Base-by-base conservation (phyloP, 1,139 yeast genomes). In the Sugiyamaella neomexicana region DNA sequence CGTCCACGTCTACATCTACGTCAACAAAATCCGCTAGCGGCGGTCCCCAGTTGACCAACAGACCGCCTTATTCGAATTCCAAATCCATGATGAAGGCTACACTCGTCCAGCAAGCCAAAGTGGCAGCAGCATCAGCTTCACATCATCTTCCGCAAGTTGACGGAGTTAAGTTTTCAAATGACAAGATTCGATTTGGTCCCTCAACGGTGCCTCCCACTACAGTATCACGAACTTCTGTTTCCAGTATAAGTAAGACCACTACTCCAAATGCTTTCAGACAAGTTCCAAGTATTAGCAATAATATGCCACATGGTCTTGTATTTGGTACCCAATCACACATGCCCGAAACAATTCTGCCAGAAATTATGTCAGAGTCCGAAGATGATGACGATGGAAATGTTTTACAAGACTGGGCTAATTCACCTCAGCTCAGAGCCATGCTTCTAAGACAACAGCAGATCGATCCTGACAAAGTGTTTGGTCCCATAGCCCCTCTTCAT, bases 401-500 rank as follows among this genome's bases (percentile, higher is more conserved):
- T 6, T 67, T 86, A 38, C 80, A 82, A 56, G 80, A 79, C 39
- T 88, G 96, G 96, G 95, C 93, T 0, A 77, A 79, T 55, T 78
- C 89, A 0, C 86, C 89, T 1, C 83, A 79, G 57, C 73, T 86
- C 46, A 77, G 79, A 41, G 72, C 72, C 52, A 72, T 79, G 39
- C 74, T 89, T 43, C 68, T 77, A 44, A 72, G 75, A 47, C 96
- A 88, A 67, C 81, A 80, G 58, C 69, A 72, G 16, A 72, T 85
- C 55, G 86, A 90, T 66, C 96, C 97, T 0, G 81, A 78, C 53
- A 67, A 77, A 2, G 80, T 90, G 1, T 90, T 91, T 74, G 97
- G 97, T 0, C 86, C 88, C 12, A 79, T 86, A 25, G 86, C 88
- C 0, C 82, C 83, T 2, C 71, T 88, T 55, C 80, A 83, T 46